Percentiles rank a stretch among this genome's conserved stretches.
Evolutionary conservation across 2,329 filamentous ascomycete species (phyloP).

Genomic region (Colletotrichum musae): DNA sequence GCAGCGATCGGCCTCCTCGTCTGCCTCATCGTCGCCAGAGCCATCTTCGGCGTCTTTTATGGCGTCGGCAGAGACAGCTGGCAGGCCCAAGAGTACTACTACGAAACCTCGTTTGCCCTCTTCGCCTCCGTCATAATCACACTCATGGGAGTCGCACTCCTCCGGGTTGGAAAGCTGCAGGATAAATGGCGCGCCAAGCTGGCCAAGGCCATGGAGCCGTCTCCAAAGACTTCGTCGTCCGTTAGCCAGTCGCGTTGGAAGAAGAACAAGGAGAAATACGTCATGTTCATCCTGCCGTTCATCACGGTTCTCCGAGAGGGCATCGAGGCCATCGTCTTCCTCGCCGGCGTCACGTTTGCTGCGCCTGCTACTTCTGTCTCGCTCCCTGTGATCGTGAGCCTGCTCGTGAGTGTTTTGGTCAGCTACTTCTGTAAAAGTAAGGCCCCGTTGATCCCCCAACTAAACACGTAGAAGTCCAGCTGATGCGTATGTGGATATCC

Average conservation of each 20-base stretch:
- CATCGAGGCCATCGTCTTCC: conserved; percentile 88
- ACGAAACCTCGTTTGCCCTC: conserved; percentile 84
- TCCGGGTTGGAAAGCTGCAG: conserved; percentile 86
- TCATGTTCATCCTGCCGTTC: conserved; percentile 89
- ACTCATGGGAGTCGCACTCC: conserved; percentile 82
- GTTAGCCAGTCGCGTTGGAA: background rate
- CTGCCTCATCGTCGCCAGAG: conserved; percentile 73
- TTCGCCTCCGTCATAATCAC: conserved; percentile 86
- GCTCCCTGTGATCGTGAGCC: conserved; percentile 80
- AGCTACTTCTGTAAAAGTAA: conserved; percentile 87
- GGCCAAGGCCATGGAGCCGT: conserved; percentile 74
- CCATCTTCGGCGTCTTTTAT: conserved; percentile 80
- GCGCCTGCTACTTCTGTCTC: conserved; percentile 84
- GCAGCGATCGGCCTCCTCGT: conserved; percentile 71
- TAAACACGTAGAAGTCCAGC: background rate
- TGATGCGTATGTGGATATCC: conserved; percentile 3
- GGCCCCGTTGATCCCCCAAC: conserved; percentile 44
- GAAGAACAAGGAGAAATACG: conserved; percentile 75
- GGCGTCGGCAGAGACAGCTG: conserved; percentile 76
- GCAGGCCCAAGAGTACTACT: conserved; percentile 79
- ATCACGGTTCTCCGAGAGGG: conserved; percentile 90
- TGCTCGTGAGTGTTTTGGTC: conserved; percentile 75
- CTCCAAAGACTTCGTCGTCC: conserved; percentile 46
- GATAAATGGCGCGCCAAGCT: conserved; percentile 92
- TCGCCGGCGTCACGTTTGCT: conserved; percentile 85